These are phyloP conservation scores for Mucor lusitanicus DNA, from an alignment of 371 early-diverging fungal species.

Conservation along the genomic window DNA sequence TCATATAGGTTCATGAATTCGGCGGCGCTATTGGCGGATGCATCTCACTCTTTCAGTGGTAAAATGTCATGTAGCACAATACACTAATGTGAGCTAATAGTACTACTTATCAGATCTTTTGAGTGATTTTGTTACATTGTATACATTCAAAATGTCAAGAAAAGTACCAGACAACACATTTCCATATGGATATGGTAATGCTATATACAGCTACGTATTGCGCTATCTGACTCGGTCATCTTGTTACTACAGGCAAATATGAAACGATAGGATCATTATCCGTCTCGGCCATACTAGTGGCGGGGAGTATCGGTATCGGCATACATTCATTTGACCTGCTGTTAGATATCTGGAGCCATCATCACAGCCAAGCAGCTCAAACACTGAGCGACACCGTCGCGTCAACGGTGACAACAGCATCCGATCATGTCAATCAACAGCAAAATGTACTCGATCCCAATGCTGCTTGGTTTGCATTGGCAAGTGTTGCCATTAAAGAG, in stretches of 20 bases:
- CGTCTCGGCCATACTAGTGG: constrained; percentile 60
- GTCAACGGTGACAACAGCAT: background rate
- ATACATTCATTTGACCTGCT: constrained; percentile 61
- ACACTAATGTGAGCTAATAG: background rate
- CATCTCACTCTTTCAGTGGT: constrained; percentile 66
- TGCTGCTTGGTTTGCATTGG: constrained; percentile 69
- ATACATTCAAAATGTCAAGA: constrained; percentile 66
- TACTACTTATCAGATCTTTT: constrained; percentile 48
- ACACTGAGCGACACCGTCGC: background rate
- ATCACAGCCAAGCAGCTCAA: constrained; percentile 1
- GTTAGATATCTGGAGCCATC: constrained; percentile 20
- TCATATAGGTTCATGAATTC: constrained; percentile 58
- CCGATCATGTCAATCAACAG: background rate
- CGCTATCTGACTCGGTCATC: background rate
- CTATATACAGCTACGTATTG: background rate
- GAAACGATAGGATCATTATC: constrained; percentile 68
- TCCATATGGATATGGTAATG: constrained; percentile 65
- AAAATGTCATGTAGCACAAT: constrained; percentile 6
- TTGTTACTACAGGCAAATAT: constrained; percentile 45
- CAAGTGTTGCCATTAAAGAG: constrained; percentile 63
- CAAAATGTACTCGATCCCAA: constrained; percentile 48
- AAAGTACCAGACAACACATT: constrained; percentile 53
- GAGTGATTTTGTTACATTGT: constrained; percentile 67
- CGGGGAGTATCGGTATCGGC: constrained; percentile 63
- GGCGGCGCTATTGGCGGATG: constrained; percentile 66